Conservation (phyloP, 1,139 yeast species). For the Candida dubliniensis region DNA sequence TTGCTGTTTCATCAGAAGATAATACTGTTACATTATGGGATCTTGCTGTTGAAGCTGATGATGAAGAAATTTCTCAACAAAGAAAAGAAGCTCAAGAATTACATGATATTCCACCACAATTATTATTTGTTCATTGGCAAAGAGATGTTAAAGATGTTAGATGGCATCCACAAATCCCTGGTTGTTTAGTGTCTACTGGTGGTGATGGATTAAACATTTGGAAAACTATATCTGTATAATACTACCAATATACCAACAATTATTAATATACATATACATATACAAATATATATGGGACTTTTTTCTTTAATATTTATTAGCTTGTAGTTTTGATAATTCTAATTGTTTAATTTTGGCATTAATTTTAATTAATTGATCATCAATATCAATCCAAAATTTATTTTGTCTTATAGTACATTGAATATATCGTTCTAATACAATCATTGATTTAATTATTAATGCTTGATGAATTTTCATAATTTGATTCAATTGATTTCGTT, state of each 20-base stretch:
- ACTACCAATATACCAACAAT: not conserved
- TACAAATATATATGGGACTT: not conserved
- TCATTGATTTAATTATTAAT: constrained; percentile 29
- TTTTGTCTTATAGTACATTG: constrained; percentile 24
- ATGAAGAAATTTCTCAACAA: constrained; percentile 86
- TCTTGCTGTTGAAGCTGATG: constrained; percentile 94
- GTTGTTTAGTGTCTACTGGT: constrained; percentile 91
- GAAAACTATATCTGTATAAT: constrained; percentile 89
- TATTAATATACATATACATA: constrained; percentile 3
- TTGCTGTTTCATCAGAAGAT: constrained; percentile 95
- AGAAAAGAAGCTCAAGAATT: constrained; percentile 71
- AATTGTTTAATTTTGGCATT: constrained; percentile 11
- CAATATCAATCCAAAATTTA: constrained; percentile 26
- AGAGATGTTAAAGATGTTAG: constrained; percentile 95
- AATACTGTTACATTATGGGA: constrained; percentile 98
- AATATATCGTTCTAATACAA: constrained; percentile 29
- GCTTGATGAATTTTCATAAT: constrained; percentile 21
- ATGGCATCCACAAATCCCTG: constrained; percentile 98
- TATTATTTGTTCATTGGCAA: constrained; percentile 97
- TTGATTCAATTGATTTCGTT: constrained; percentile 16
- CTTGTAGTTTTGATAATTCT: constrained; percentile 7
- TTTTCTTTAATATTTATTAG: constrained; percentile 11
- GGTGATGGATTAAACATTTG: constrained; percentile 92
- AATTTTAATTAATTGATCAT: constrained; percentile 16
- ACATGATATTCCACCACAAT: constrained; percentile 91